Evolutionary conservation across 2,329 filamentous ascomycete genomes (phyloP).

Genomic region (Fusarium temperatum): DNA sequence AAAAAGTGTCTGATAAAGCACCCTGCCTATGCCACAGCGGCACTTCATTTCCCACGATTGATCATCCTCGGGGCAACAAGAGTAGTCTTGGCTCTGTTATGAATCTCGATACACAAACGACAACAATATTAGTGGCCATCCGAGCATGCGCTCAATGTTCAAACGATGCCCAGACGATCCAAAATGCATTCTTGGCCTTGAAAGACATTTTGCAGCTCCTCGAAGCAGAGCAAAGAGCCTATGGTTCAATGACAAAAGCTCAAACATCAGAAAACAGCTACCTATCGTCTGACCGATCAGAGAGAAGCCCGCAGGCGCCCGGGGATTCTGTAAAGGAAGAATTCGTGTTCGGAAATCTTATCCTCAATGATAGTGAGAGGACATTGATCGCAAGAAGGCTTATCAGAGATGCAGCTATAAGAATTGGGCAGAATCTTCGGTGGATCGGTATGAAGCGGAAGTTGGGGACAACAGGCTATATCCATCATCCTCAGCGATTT

Average conservation of each 20-base stretch:
- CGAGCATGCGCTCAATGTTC: not conserved
- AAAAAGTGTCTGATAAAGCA: no score
- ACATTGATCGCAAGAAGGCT: not conserved
- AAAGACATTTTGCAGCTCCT: not conserved
- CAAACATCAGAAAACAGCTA: not conserved
- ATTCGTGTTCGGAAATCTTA: not conserved
- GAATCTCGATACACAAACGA: not conserved
- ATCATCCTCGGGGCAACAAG: not conserved
- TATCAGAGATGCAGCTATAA: not conserved
- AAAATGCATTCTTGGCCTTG: not conserved
- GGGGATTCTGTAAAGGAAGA: accelerated
- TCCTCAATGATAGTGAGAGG: not conserved
- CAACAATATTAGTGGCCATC: not conserved
- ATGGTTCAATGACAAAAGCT: not conserved
- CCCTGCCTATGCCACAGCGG: not conserved
- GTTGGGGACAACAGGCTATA: not conserved
- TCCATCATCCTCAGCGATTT: no score
- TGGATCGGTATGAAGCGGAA: not conserved
- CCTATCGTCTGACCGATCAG: no score
- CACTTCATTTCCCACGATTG: not conserved
- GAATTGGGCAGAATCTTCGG: not conserved
- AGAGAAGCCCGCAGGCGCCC: accelerated
- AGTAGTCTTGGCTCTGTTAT: not conserved
- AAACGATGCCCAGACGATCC: not conserved
- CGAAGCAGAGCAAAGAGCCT: not conserved